phyloP scores from a whole-genome alignment of 352 stramenopile species.

The Phytophthora ramorum region DNA sequence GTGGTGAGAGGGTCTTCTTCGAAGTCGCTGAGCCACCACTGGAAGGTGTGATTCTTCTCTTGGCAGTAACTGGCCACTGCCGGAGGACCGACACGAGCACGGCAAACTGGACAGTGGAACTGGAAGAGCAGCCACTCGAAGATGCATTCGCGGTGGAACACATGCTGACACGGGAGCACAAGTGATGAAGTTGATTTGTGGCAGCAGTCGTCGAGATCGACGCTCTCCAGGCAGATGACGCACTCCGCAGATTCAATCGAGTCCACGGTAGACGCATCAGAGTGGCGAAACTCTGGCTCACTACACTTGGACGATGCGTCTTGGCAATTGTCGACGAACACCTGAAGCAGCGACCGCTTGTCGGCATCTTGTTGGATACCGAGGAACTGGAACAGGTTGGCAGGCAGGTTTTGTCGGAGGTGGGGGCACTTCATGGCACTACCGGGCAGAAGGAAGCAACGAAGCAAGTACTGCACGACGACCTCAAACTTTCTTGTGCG shows the following conservation, averaged over 20 bases:
- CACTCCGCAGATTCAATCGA: slow-evolving; percentile 42
- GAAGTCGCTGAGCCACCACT: slow-evolving; percentile 32
- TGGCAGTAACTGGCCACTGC: slow-evolving; percentile 40
- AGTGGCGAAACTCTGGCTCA: slow-evolving; percentile 15
- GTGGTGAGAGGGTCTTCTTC: slow-evolving; percentile 15
- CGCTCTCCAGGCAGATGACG: slow-evolving; percentile 53
- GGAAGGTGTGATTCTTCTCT: slow-evolving; percentile 21
- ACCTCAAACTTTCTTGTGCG: slow-evolving; percentile 62
- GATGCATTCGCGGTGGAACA: slow-evolving; percentile 75
- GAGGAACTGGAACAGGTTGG: slow-evolving; percentile 61
- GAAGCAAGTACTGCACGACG: slow-evolving; percentile 66
- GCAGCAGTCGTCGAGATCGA: slow-evolving; percentile 28
- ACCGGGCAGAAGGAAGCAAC: slow-evolving; percentile 61
- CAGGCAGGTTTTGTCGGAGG: slow-evolving; percentile 48
- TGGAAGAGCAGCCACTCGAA: slow-evolving; percentile 81
- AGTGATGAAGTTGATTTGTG: slow-evolving; percentile 18
- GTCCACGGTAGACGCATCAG: slow-evolving; percentile 33
- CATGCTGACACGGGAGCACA: slow-evolving; percentile 65
- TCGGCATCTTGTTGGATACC: slow-evolving; percentile 49
- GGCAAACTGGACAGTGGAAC: slow-evolving; percentile 72
- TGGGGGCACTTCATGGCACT: slow-evolving; percentile 68
- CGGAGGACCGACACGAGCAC: slow-evolving; percentile 50
- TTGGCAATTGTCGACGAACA: slow-evolving; percentile 70
- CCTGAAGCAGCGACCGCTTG: slow-evolving; percentile 67
- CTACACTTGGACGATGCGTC: not conserved